These are phyloP conservation scores for Globisporangium heterothallicum DNA, from an alignment of 352 stramenopile species.

Conservation along the genomic window DNA sequence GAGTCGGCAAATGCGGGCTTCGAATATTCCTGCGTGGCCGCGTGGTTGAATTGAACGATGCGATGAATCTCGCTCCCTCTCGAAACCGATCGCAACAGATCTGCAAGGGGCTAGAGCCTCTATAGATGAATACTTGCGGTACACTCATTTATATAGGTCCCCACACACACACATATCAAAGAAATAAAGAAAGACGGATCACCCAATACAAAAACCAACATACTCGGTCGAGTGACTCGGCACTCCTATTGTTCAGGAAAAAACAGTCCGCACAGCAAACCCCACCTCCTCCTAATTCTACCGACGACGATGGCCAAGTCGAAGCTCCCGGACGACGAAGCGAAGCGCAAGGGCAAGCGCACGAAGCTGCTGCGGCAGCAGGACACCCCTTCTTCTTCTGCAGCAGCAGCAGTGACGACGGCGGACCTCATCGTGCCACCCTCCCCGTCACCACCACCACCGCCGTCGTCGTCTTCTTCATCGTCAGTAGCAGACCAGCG, in stretches of 20 bases:
- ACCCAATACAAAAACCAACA: neutral
- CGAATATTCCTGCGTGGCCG: too few relatives aligned
- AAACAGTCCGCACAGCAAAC: too few relatives aligned
- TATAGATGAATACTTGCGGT: constrained; percentile 9
- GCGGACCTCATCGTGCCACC: constrained; percentile 18
- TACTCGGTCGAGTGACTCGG: too few relatives aligned
- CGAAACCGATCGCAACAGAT: neutral
- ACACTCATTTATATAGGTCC: constrained; percentile 7
- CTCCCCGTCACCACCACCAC: constrained; percentile 9
- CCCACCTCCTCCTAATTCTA: neutral
- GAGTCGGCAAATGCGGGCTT: too few relatives aligned
- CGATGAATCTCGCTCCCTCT: constrained; percentile 10
- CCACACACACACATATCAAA: neutral
- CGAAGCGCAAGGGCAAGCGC: constrained; percentile 56
- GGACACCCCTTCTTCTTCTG: too few relatives aligned
- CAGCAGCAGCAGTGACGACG: neutral
- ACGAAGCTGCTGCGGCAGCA: constrained; percentile 42
- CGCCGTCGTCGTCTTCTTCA: constrained; percentile 1
- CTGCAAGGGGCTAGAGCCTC: neutral
- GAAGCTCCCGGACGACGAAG: constrained; percentile 53
- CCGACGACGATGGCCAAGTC: constrained; percentile 43
- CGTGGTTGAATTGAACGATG: constrained; percentile 4
- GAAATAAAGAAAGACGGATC: constrained; percentile 3
- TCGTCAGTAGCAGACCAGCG: constrained; percentile 9
- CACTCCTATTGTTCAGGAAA: too few relatives aligned